phyloP scores from a whole-genome alignment of 1,139 yeast species.

The Taphrina confusa region DNA sequence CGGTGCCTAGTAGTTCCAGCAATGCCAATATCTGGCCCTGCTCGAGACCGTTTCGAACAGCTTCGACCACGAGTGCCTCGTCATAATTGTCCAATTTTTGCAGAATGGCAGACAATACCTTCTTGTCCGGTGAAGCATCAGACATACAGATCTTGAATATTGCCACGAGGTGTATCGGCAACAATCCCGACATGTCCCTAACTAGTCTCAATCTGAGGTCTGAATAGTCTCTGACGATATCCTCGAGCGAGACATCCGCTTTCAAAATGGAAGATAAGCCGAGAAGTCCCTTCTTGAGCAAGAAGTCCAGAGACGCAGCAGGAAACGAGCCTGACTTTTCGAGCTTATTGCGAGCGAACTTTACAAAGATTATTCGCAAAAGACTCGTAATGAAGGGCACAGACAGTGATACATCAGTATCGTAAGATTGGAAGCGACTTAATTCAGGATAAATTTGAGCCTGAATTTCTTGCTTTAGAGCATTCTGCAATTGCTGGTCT shows the following conservation, averaged over 20 bases:
- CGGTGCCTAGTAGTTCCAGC: background rate
- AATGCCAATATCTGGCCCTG: background rate
- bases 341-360: background rate
- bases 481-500: background rate
- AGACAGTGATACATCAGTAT: slow-evolving; percentile 10
- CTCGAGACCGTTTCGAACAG: background rate
- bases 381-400: slow-evolving; percentile 12
- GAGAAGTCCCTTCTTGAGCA: slow-evolving; percentile 8
- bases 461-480: background rate
- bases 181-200: slow-evolving; percentile 2
- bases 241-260: background rate
- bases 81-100: slow-evolving; percentile 2
- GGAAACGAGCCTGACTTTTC: background rate
- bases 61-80: slow-evolving; percentile 8
- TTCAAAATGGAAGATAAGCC: slow-evolving; percentile 2
- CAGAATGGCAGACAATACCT: background rate
- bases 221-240: background rate
- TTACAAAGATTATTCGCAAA: slow-evolving; percentile 4
- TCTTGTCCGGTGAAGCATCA: background rate
- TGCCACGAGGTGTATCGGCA: slow-evolving; percentile 8
- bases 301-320: slow-evolving; percentile 12
- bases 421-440: background rate
- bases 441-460: background rate
- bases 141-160: background rate
- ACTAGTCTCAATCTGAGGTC: slow-evolving; percentile 8